Base-by-base conservation (phyloP, 208 protist genomes). In the Leishmania gerbilli region DNA sequence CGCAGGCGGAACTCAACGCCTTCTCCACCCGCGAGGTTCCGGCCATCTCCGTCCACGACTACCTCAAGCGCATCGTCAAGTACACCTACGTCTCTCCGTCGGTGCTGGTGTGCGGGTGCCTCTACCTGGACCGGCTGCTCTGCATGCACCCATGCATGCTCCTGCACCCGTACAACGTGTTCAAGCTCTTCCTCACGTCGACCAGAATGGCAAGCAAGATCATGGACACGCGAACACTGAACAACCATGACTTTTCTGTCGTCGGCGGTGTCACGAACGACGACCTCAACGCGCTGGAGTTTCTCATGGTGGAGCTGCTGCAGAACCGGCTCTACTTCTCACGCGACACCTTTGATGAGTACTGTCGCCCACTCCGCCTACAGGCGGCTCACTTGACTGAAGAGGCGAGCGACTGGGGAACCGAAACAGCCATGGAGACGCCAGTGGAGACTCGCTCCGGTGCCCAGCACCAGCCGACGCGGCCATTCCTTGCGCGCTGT, bases 21-120 rank as follows among this genome's bases (percentile, higher is more conserved):
- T 95, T 93, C 81, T 83, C 86, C 37, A 92, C 87, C 2, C 68
- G 64, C n/a, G 80, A 83, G 37, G 84, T 81, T 24, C 87, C 90
- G 0, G 15, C 69, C 49, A 87, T 95, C 67, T 77, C 84, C 15
- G 62, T 95, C 15, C 60, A 80, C 62, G 90, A 94, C 65, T 95
- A 94, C 77, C 71, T 97, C 24, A 87, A 82, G 76, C 88, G 90
- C 17, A 84, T 97, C 19, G 85, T 88, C 51, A 87, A 95, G 75
- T 89, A 91, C 80, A 93, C 91, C 21, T 97, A 93, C 84, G 81
- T 91, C 51, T 95, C 90, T 2, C 93, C 93, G 27, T 87, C 92
- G 11, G 83, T 89, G 37, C 76, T 97, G 0, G 67, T 97, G 24
- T 86, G 87, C 65, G 90, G 89, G 40, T 95, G 87, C 76, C 67